Percentiles rank a stretch among this genome's conserved stretches.
phyloP scores from a whole-genome alignment of 164 flowering plant genomes.

The Berberis thunbergii region DNA sequence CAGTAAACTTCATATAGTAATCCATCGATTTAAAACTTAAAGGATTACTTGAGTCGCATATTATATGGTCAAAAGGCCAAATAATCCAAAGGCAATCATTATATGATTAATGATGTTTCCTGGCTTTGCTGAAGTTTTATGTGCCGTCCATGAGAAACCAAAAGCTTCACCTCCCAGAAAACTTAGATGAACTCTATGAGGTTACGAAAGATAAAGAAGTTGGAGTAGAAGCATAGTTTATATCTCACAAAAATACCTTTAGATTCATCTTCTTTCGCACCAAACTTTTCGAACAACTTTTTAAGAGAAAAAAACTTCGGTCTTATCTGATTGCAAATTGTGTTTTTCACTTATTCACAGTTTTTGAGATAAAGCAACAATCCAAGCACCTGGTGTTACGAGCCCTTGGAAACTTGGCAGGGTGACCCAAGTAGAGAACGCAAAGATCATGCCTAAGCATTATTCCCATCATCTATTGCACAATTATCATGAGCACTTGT shows the following conservation, averaged over 20 bases:
- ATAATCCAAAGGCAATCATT: neutral
- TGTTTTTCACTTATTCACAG: conserved; percentile 14
- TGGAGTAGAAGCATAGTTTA: conserved; percentile 27
- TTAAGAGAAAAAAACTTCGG: neutral
- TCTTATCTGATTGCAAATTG: neutral
- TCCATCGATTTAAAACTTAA: neutral
- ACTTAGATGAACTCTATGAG: conserved; percentile 48
- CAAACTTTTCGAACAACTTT: neutral
- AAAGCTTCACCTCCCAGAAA: conserved; percentile 35
- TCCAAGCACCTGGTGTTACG: conserved; percentile 18
- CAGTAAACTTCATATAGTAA: no score
- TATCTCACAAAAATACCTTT: conserved; percentile 45
- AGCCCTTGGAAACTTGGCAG: conserved; percentile 44
- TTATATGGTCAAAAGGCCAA: neutral
- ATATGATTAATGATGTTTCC: no score
- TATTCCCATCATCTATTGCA: neutral
- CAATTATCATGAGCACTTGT: no score
- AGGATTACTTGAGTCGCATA: no score
- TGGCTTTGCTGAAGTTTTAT: conserved; percentile 32
- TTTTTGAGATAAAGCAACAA: conserved; percentile 48
- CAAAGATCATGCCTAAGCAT: conserved; percentile 26
- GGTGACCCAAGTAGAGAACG: conserved; percentile 16
- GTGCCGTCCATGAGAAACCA: conserved; percentile 53
- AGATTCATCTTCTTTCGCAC: conserved; percentile 23
- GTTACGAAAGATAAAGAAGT: conserved; percentile 38